These are phyloP conservation scores for Trichoderma hamatum DNA, from an alignment of 2,329 filamentous ascomycete species.

Conservation along the genomic window DNA sequence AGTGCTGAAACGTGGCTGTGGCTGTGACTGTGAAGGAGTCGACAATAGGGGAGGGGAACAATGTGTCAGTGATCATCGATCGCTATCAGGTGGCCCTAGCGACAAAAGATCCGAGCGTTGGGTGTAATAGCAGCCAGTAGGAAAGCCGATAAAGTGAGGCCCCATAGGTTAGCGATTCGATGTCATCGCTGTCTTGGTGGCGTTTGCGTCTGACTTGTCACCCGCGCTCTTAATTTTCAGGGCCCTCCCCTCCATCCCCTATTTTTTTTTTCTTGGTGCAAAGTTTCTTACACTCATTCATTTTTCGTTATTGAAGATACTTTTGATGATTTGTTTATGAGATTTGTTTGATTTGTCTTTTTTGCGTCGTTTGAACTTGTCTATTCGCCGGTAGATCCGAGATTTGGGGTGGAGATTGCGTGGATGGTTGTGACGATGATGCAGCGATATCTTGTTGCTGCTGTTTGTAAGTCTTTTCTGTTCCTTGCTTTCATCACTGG, in stretches of 20 bases:
- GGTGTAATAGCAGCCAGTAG: not conserved
- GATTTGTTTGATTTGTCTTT: not conserved
- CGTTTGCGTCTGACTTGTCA: slow-evolving; percentile 7
- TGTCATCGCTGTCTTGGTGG: not conserved
- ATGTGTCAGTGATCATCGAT: not conserved
- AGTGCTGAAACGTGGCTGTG: not conserved
- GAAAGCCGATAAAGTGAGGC: not conserved
- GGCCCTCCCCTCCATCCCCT: too few relatives aligned
- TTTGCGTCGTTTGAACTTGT: not conserved
- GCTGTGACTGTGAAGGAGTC: not conserved
- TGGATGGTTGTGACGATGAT: slow-evolving; percentile 7
- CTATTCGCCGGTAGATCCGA: not conserved
- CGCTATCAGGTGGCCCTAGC: not conserved
- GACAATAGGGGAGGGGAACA: not conserved
- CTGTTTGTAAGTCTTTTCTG: not conserved
- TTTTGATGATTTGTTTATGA: not conserved
- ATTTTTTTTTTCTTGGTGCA: not conserved
- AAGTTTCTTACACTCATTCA: not conserved
- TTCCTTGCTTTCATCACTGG: not conserved
- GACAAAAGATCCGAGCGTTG: not conserved
- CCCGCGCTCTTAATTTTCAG: not conserved
- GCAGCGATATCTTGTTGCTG: not conserved
- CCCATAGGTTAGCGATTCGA: not conserved
- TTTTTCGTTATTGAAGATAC: not conserved
- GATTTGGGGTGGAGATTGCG: not conserved